Evolutionary conservation across 1,284 basidiomycete genomes (phyloP), one percentile per base, ranked within the genome.

Genomic region (Thelephora terrestris): DNA sequence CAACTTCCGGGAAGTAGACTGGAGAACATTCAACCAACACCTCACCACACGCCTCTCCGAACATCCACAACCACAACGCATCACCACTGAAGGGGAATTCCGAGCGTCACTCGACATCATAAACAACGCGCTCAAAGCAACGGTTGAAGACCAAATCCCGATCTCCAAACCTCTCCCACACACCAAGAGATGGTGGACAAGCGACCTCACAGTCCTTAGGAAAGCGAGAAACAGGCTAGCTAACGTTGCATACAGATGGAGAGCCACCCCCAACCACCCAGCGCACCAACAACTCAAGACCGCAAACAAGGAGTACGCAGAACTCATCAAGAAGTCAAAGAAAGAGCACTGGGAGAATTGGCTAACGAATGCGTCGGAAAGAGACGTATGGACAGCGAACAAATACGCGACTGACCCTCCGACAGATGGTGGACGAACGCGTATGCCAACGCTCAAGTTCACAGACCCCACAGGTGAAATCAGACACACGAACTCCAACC

Each of bases 261-360:
- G 57, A 20, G 45, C 49, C 0, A 4, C 53, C 2, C 48, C 47
- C 10, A 48, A 59, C 2, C 57, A 70, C 53, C 57, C 55, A 0
- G 18, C 50, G 0, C 64, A 67, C 47, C 42, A 50, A 17, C 53
- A 61, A 38, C 56, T 47, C 45, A 40, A 53, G 2, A 17, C 35
- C 6, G 46, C 21, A 7, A 34, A 54, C 3, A 65, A 64, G 43
- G 25, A 43, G 6, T 71, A 70, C 47, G 46, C 48, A 1, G 50
- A 64, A 18, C 47, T 45, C n/a, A 64, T 60, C 1, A 10, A 27
- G 27, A 37, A 45, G 7, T 55, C 58, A 0, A 73, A 69, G 45
- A 50, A 51, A 0, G 54, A 66, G n/a, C 62, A 64, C 52, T 69
- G 67, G 66, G 46, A 53, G 1, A 58, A 63, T 1, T 72, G 58